Evolutionary conservation across 768 basidiomycete genomes (phyloP).

Genomic region (Myochromella boudieri): DNA sequence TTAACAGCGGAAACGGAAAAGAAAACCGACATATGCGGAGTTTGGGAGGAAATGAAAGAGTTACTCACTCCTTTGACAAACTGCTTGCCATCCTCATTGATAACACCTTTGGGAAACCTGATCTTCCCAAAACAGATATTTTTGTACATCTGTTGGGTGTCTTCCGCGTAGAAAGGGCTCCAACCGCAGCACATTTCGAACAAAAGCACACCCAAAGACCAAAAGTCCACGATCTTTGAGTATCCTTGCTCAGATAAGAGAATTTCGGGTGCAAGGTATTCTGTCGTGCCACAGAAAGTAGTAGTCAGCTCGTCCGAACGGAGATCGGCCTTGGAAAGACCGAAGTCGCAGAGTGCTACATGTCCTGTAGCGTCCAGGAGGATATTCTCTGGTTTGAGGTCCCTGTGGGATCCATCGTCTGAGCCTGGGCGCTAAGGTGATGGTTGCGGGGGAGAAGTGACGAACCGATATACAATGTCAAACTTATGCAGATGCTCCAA

Average conservation of each 20-base stretch:
- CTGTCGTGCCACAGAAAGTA: slow-evolving; percentile 98
- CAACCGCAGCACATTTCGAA: slow-evolving; percentile 99
- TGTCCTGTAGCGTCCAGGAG: slow-evolving; percentile 97
- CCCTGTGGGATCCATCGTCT: slow-evolving; percentile 42
- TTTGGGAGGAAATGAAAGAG: slow-evolving; percentile 5
- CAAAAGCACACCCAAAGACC: slow-evolving; percentile 92
- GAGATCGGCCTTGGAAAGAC: slow-evolving; percentile 94
- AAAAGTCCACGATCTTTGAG: slow-evolving; percentile 98
- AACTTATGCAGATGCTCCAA: slow-evolving; percentile 98
- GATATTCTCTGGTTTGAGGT: slow-evolving; percentile 98
- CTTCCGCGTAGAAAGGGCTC: slow-evolving; percentile 99
- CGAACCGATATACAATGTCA: slow-evolving; percentile 89
- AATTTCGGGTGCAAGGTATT: slow-evolving; percentile 98
- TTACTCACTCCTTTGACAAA: slow-evolving; percentile 94
- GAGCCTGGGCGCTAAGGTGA: slow-evolving; percentile 1
- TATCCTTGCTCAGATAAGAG: slow-evolving; percentile 97
- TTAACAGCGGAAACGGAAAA: slow-evolving; percentile 8
- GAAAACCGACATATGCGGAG: slow-evolving; percentile 4
- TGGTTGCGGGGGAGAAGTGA: slow-evolving; percentile 17
- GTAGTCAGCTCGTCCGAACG: slow-evolving; percentile 95
- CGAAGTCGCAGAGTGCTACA: slow-evolving; percentile 98
- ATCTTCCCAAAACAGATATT: slow-evolving; percentile 99
- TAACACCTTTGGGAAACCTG: slow-evolving; percentile 94
- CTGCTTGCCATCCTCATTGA: slow-evolving; percentile 96
- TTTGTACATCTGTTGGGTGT: slow-evolving; percentile 99